Percentiles rank a stretch among this genome's conserved stretches.
These are phyloP conservation scores for Phytophthora europaea DNA, from an alignment of 352 stramenopile species.

Conservation along the genomic window DNA sequence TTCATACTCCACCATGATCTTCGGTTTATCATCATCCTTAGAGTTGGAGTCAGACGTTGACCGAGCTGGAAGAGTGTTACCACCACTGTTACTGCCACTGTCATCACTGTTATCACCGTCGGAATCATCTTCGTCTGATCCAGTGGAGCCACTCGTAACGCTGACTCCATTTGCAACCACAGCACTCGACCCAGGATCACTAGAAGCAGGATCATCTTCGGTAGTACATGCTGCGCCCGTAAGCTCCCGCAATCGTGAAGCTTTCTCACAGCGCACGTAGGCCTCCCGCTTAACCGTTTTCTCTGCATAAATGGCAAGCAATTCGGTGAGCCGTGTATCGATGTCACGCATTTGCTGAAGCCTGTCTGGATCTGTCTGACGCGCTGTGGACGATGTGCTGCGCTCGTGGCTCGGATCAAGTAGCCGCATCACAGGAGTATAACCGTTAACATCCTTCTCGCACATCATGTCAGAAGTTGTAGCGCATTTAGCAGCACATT, in stretches of 20 bases:
- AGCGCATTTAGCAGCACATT: constrained; percentile 46
- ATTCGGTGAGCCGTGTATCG: constrained; percentile 51
- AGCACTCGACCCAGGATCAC: neutral
- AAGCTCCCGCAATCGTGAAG: constrained; percentile 12
- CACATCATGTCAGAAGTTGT: constrained; percentile 52
- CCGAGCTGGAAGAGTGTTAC: neutral
- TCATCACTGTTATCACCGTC: constrained; percentile 23
- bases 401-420: constrained; percentile 43
- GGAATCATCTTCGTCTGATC: constrained; percentile 9
- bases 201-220: constrained; percentile 12
- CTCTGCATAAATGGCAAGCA: constrained; percentile 67
- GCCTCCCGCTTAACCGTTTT: constrained; percentile 46
- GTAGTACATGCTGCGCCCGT: neutral
- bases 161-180: neutral
- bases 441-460: constrained; percentile 54
- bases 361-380: constrained; percentile 44
- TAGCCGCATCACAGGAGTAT: constrained; percentile 64
- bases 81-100: constrained; percentile 15
- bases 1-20: constrained; percentile 50
- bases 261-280: constrained; percentile 50
- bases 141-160: neutral
- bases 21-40: constrained; percentile 14
- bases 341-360: constrained; percentile 44
- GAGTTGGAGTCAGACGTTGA: neutral
- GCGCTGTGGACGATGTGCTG: constrained; percentile 25